Conservation (phyloP, 148 eudicot species). For the Rhododendron griersonianum region DNA sequence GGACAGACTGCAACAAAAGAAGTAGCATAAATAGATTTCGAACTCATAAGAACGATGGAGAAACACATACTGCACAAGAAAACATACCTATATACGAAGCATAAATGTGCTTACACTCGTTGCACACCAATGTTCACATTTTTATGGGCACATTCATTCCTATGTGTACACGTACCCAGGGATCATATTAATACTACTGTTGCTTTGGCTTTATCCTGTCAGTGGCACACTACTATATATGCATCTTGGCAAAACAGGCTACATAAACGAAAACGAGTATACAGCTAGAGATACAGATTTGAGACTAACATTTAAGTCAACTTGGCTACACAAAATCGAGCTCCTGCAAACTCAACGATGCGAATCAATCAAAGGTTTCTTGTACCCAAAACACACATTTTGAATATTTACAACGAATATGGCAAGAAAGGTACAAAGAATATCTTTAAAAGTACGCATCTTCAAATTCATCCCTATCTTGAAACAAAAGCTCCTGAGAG, state of each 20-base stretch:
- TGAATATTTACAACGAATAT: not conserved
- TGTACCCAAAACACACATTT: not conserved
- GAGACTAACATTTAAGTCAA: not conserved
- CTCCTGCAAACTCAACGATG: not conserved
- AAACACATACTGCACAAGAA: not conserved
- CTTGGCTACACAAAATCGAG: not conserved
- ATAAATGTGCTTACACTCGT: not conserved
- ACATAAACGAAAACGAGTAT: not conserved
- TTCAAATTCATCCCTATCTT: not conserved
- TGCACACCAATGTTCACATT: not conserved
- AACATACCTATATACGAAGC: not conserved
- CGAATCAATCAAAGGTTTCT: not conserved
- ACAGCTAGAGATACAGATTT: not conserved
- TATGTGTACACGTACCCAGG: not conserved
- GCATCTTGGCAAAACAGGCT: not conserved
- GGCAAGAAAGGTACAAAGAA: not conserved
- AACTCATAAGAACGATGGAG: not conserved
- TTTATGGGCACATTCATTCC: not conserved
- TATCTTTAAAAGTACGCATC: not conserved
- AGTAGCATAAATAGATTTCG: not conserved
- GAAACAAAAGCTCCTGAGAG: not conserved
- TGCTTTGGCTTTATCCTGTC: not conserved
- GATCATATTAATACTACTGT: not conserved
- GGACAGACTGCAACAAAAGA: constrained; percentile 64
- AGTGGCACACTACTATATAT: not conserved